phyloP scores from a whole-genome alignment of 108 stramenopile genomes.

The Cafeteria roenbergensis region DNA sequence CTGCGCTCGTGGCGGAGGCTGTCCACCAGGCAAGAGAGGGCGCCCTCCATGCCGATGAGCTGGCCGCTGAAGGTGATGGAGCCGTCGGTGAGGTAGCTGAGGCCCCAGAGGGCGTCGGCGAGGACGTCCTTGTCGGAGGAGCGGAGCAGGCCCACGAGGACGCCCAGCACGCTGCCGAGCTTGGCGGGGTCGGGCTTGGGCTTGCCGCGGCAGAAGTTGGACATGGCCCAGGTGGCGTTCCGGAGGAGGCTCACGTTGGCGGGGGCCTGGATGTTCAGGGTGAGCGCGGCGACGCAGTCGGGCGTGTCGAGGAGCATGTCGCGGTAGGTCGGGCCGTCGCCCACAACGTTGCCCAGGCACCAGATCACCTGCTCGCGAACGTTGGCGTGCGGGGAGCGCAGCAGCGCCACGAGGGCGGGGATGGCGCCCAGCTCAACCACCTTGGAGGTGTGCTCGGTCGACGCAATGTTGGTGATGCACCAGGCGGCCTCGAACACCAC shows the following conservation, averaged over 20 bases:
- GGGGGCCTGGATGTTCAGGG: constrained; percentile 60
- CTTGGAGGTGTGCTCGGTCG: constrained; percentile 86
- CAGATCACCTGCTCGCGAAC: constrained; percentile 84
- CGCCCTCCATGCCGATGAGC: constrained; percentile 33
- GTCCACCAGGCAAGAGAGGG: too few relatives aligned
- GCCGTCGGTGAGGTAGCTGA: constrained; percentile 14
- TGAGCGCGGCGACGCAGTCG: constrained; percentile 47
- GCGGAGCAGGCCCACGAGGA: constrained; percentile 34
- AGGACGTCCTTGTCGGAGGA: constrained; percentile 22
- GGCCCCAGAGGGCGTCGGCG: constrained; percentile 9
- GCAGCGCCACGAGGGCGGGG: constrained; percentile 68
- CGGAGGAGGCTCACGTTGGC: constrained; percentile 50
- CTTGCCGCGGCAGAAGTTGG: constrained; percentile 83
- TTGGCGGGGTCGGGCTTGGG: constrained; percentile 48
- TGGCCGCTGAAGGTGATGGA: constrained; percentile 46
- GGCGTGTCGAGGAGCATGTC: constrained; percentile 47
- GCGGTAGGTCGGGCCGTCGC: constrained; percentile 57
- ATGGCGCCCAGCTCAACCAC: constrained; percentile 96
- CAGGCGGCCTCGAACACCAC: constrained; percentile 98
- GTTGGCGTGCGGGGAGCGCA: constrained; percentile 47
- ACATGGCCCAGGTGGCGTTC: constrained; percentile 73
- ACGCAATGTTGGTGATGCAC: constrained; percentile 96
- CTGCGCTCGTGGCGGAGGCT: constrained; percentile 12
- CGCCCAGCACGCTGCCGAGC: constrained; percentile 46
- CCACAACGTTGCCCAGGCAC: constrained; percentile 88